These are phyloP conservation scores for Pseudonitzschia delicatissima DNA, from an alignment of 108 stramenopile genomes.

Conservation along the genomic window DNA sequence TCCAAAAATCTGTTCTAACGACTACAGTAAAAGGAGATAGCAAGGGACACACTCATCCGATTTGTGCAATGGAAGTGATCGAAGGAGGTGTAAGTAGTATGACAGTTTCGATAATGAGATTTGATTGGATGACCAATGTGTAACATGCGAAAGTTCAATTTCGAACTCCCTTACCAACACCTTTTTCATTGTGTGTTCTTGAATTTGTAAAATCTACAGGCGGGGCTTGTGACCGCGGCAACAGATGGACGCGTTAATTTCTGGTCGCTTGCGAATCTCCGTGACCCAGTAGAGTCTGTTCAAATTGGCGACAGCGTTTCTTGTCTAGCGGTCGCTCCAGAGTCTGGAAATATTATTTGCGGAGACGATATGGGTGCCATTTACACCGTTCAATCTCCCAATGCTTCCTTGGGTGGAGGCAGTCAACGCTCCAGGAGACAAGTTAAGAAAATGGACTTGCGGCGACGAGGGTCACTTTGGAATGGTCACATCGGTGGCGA, in stretches of 20 bases:
- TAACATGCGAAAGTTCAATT: too few relatives aligned
- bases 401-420: conserved; percentile 34
- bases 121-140: background rate
- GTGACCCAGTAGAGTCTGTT: conserved; percentile 74
- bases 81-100: conserved; percentile 79
- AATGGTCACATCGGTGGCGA: conserved; percentile 68
- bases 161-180: too few relatives aligned
- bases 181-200: too few relatives aligned
- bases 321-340: conserved; percentile 67
- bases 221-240: conserved; percentile 69
- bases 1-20: conserved; percentile 59
- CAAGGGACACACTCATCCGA: conserved; percentile 73
- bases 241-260: conserved; percentile 79
- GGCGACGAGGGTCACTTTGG: conserved; percentile 68
- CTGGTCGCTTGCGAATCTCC: conserved; percentile 81
- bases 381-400: conserved; percentile 52
- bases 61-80: conserved; percentile 56
- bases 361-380: conserved; percentile 76
- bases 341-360: conserved; percentile 59
- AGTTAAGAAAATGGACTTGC: conserved; percentile 45
- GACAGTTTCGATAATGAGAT: too few relatives aligned
- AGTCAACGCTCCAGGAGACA: conserved; percentile 55
- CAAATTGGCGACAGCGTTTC: conserved; percentile 73
- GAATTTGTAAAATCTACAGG: too few relatives aligned
- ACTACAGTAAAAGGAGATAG: conserved; percentile 30